Evolutionary conservation across 2,329 filamentous ascomycete species (phyloP).

Genomic region (Aspergillus sergii): DNA sequence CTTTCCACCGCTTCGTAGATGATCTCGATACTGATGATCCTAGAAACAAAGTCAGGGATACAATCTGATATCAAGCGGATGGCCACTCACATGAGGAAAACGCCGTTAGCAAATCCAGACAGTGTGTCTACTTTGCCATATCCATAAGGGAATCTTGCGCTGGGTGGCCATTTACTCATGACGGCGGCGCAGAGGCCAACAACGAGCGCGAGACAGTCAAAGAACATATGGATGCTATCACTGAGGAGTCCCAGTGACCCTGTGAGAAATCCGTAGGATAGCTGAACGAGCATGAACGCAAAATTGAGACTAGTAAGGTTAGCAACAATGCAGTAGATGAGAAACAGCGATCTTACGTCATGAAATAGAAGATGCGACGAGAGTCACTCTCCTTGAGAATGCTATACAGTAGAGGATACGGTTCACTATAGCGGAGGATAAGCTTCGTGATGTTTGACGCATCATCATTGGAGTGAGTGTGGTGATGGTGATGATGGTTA

Average conservation of each 20-base stretch:
- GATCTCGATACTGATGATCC: slow-evolving; percentile 92
- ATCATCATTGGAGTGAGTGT: slow-evolving; percentile 42
- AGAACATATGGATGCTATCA: slow-evolving; percentile 99
- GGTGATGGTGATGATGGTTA: slow-evolving; percentile 33
- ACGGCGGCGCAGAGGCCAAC: slow-evolving; percentile 91
- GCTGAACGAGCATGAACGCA: slow-evolving; percentile 89
- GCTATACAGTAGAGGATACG: slow-evolving; percentile 78
- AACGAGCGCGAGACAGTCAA: slow-evolving; percentile 89
- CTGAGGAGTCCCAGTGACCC: slow-evolving; percentile 93
- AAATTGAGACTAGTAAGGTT: slow-evolving; percentile 74
- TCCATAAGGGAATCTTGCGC: slow-evolving; percentile 85
- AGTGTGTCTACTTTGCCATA: slow-evolving; percentile 96
- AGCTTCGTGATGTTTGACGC: slow-evolving; percentile 72
- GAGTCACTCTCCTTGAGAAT: slow-evolving; percentile 92
- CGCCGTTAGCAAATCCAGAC: slow-evolving; percentile 93
- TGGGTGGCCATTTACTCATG: slow-evolving; percentile 95
- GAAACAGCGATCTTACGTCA: slow-evolving; percentile 63
- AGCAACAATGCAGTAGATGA: slow-evolving; percentile 16
- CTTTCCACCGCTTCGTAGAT: slow-evolving; percentile 91
- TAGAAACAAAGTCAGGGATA: slow-evolving; percentile 38
- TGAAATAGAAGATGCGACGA: slow-evolving; percentile 94
- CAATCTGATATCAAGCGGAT: not conserved
- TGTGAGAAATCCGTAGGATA: slow-evolving; percentile 90
- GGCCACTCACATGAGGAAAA: slow-evolving; percentile 77
- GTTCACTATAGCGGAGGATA: slow-evolving; percentile 69